phyloP scores from a whole-genome alignment of 345 rosid genomes.

The Salix purpurea region DNA sequence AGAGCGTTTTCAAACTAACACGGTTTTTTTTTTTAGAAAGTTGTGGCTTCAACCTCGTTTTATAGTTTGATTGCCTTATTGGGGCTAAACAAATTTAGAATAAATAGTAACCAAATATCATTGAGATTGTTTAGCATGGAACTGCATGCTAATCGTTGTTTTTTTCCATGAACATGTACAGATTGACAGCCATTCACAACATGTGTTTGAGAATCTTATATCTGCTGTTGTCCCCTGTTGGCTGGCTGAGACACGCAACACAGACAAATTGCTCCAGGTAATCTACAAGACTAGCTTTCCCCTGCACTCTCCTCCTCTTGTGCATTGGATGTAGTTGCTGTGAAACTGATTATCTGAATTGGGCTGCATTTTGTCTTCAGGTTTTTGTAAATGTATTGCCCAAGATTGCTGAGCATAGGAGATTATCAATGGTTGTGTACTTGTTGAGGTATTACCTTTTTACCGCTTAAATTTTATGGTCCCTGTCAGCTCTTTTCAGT shows the following conservation, averaged over 20 bases:
- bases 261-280: slow-evolving; percentile 74
- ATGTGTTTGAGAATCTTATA: slow-evolving; percentile 69
- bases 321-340: neutral
- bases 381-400: slow-evolving; percentile 77
- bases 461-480: neutral
- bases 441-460: slow-evolving; percentile 60
- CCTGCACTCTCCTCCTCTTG: neutral
- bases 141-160: neutral
- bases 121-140: neutral
- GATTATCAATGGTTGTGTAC: slow-evolving; percentile 58
- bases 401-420: slow-evolving; percentile 69
- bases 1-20: too few relatives aligned
- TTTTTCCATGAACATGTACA: slow-evolving; percentile 16
- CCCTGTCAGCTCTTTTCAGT: slow-evolving; percentile 4
- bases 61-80: too few relatives aligned
- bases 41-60: too few relatives aligned
- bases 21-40: too few relatives aligned
- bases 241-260: slow-evolving; percentile 54
- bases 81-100: too few relatives aligned
- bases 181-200: slow-evolving; percentile 74
- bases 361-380: slow-evolving; percentile 31
- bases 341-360: neutral
- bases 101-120: too few relatives aligned
- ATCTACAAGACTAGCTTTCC: neutral
- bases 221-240: slow-evolving; percentile 78